Evolutionary conservation across 192 early-diverging fungal genomes (phyloP), one percentile per base, ranked within the genome.

Genomic region (Backusella circina): DNA sequence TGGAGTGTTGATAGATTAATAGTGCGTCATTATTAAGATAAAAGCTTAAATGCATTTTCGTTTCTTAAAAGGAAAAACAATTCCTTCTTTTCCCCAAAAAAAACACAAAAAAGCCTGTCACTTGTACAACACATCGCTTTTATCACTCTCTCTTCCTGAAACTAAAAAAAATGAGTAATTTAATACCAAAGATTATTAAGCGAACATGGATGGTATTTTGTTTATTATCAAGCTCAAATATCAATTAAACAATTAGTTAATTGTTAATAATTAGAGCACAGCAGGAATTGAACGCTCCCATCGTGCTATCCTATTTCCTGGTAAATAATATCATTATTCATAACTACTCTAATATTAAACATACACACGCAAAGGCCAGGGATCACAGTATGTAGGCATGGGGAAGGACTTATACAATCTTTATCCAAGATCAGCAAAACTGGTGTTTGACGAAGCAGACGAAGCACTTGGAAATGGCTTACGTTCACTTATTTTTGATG

Each of bases 381-480:
- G 93, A 50, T 91, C 93, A 10, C 93, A 95, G 80, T 93, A 89
- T 84, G 87, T 93, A 78, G 95, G 97, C 64, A 99, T 99, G 97
- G 95, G 95, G 9, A 85, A 84, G 76, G 97, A 98, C 83, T 83
- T 99, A 33, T 95, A 93, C 69, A 86, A 90, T 26, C 78, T 84
- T 36, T 97, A 90, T 65, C 57, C 90, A 12, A 70, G 77, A 50
- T 89, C 86, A 1, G 93, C 97, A 16, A 90, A 90, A 47, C 84
- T 86, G 30, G 92, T 95, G 0, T 93, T 99, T 76, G 95, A 97
- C 67, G 95, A 97, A 77, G 93, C 88, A n/a, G 93, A 99, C 69
- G 92, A 93, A 8, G 91, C 87, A n/a, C 83, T 99, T 1, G 92
- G 90, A 7, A 87, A 88, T 33, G 79, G 79, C 8, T 79, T 99